A percentile compares a stretch with the other conserved stretches of the same genome.
phyloP scores from a whole-genome alignment of 140 eudicot species.

The Ambrosia hybrid region DNA sequence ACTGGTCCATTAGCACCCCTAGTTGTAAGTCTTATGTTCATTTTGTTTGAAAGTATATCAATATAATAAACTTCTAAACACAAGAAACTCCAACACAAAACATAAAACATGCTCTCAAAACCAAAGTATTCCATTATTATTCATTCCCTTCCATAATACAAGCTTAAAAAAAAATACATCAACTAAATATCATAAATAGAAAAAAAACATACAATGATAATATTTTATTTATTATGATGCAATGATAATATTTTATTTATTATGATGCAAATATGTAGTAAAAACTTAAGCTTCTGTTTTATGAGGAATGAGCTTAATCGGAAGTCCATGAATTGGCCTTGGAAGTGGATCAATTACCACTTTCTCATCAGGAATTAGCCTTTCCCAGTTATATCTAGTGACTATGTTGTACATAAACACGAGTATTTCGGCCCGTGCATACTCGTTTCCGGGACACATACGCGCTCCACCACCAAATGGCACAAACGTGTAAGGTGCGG shows the following conservation, averaged over 20 bases:
- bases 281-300: slow-evolving; percentile 11
- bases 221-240: too few relatives aligned
- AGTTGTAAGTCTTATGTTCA: too few relatives aligned
- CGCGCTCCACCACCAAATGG: too few relatives aligned
- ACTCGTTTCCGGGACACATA: too few relatives aligned
- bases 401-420: slow-evolving; percentile 41
- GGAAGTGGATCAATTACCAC: slow-evolving; percentile 46
- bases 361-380: slow-evolving; percentile 42
- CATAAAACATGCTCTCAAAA: background rate
- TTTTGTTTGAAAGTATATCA: too few relatives aligned
- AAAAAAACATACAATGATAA: background rate
- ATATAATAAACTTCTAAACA: background rate
- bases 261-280: background rate
- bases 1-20: too few relatives aligned
- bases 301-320: slow-evolving; percentile 42
- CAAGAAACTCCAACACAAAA: background rate
- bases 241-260: background rate
- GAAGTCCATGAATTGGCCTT: slow-evolving; percentile 44
- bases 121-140: slow-evolving; percentile 14
- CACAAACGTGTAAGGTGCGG: too few relatives aligned
- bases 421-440: too few relatives aligned
- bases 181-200: background rate
- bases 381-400: slow-evolving; percentile 39
- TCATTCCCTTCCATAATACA: slow-evolving; percentile 12
- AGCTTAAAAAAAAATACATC: slow-evolving; percentile 18